Evolutionary conservation across 371 early-diverging fungal species (phyloP).

Genomic region (Basidiobolus meristosporus): DNA sequence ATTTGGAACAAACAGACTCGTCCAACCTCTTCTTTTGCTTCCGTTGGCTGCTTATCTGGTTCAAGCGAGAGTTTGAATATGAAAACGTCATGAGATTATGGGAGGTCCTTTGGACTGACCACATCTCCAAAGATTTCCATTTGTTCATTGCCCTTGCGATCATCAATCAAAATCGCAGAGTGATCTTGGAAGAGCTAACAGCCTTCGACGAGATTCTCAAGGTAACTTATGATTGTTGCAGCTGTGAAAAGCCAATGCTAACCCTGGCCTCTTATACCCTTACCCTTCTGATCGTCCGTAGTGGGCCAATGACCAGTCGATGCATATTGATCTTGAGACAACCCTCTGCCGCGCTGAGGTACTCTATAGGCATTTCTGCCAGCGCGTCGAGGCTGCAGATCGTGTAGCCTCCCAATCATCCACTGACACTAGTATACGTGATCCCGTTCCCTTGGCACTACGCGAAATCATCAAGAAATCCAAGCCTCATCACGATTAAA

Average conservation of each 20-base stretch:
- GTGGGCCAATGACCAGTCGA: slow-evolving; percentile 76
- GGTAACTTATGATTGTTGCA: slow-evolving; percentile 14
- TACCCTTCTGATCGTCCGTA: slow-evolving; percentile 10
- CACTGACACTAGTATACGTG: too few species aligned
- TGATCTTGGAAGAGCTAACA: slow-evolving; percentile 43
- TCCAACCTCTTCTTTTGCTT: slow-evolving; percentile 81
- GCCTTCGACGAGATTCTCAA: slow-evolving; percentile 82
- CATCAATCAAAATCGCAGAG: slow-evolving; percentile 57
- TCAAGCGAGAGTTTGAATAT: slow-evolving; percentile 87
- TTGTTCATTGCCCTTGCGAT: slow-evolving; percentile 83
- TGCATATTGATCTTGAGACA: slow-evolving; percentile 49
- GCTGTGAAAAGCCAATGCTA: too few species aligned
- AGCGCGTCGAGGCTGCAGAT: slow-evolving; percentile 13
- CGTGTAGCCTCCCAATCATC: too few species aligned
- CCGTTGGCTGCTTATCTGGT: slow-evolving; percentile 89
- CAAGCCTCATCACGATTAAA: too few species aligned
- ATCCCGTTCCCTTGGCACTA: too few species aligned
- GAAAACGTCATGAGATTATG: slow-evolving; percentile 62
- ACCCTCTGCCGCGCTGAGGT: slow-evolving; percentile 62
- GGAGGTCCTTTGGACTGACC: slow-evolving; percentile 83
- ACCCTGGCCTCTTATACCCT: too few species aligned
- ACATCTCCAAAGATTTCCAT: slow-evolving; percentile 56
- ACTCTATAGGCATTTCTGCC: slow-evolving; percentile 49
- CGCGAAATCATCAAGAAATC: too few species aligned
- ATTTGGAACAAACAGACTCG: slow-evolving; percentile 61